These are phyloP conservation scores for Carex scoparia DNA, from an alignment of 176 grass and related monocot genomes.

Conservation along the genomic window DNA sequence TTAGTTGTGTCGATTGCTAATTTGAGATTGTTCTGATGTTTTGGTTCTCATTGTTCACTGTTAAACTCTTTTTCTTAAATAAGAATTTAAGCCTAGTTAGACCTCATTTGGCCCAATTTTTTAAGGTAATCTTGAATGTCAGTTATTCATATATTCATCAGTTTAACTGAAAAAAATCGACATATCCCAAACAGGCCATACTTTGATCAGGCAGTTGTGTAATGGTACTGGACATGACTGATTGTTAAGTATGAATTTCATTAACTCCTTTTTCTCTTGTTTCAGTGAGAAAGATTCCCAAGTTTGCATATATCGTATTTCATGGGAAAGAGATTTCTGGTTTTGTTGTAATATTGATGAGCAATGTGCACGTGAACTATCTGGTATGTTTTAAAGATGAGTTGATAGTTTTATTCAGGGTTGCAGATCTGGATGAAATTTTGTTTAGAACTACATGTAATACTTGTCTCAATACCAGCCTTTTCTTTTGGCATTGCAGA, in stretches of 20 bases:
- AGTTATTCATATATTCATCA: background rate
- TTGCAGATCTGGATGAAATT: background rate
- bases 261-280: constrained; percentile 7
- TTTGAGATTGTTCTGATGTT: background rate
- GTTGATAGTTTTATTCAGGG: background rate
- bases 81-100: background rate
- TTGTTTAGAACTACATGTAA: background rate
- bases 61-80: background rate
- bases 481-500: constrained; percentile 37
- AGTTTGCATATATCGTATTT: constrained; percentile 78
- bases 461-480: background rate
- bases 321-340: constrained; percentile 77
- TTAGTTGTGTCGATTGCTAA: background rate
- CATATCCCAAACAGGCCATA: background rate
- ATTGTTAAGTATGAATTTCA: background rate
- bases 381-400: constrained; percentile 35
- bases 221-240: background rate
- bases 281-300: constrained; percentile 85
- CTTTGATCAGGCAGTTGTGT: background rate
- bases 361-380: constrained; percentile 53
- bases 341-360: constrained; percentile 86
- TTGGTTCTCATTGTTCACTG: background rate
- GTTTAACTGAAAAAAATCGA: background rate
- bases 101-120: background rate
- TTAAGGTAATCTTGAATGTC: background rate